Conservation (phyloP, 2,329 filamentous ascomycete genomes). For the Sordariomycetes sp. region DNA sequence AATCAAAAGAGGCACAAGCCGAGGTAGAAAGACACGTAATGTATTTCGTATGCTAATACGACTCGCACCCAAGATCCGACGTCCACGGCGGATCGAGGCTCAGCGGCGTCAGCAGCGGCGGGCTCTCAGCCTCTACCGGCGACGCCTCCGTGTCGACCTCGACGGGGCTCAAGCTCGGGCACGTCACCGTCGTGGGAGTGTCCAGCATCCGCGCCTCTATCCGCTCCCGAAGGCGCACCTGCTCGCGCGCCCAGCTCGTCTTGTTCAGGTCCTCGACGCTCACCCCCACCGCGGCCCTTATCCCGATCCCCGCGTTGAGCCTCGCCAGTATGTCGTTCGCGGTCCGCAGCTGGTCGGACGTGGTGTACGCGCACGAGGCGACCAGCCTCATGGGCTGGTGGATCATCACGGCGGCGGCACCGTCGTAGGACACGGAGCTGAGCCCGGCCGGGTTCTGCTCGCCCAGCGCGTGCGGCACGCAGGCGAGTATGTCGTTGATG, state of each 20-base stretch:
- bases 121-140: not conserved
- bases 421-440: not conserved
- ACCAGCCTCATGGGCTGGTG: not conserved
- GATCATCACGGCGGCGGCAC: not conserved
- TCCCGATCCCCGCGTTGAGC: not conserved
- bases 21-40: not conserved
- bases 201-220: not conserved
- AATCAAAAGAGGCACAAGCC: not conserved
- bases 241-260: not conserved
- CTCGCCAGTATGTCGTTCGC: not conserved
- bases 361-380: not conserved
- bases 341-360: not conserved
- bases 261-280: not conserved
- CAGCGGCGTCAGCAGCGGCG: not conserved
- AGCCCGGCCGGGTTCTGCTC: not conserved
- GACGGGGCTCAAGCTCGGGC: not conserved
- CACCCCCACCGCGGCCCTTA: not conserved
- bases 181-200: not conserved
- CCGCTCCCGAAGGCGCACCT: not conserved
- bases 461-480: not conserved
- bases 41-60: not conserved
- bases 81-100: not conserved
- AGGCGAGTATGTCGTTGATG: not conserved
- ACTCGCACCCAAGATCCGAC: not conserved
- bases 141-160: not conserved